Evolutionary conservation across 352 stramenopile genomes (phyloP).

Genomic region (Pythium sukuiense): DNA sequence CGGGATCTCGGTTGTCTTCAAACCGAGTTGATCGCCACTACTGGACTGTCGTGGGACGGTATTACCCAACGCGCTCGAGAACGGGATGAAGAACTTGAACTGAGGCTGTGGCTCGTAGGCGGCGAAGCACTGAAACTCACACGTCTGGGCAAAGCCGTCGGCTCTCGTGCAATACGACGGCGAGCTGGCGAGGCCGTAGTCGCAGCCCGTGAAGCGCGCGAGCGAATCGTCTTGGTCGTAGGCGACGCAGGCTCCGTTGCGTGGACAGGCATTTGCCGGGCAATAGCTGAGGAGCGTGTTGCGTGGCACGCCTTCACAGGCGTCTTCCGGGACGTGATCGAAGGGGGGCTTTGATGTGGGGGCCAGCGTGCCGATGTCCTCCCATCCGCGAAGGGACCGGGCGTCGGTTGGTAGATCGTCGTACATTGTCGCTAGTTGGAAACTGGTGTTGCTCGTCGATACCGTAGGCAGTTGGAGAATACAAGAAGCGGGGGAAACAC

Average conservation of each 20-base stretch:
- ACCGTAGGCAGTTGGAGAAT: too few species aligned
- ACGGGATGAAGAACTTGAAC: slow-evolving; percentile 1
- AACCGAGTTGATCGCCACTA: background rate
- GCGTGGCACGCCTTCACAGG: background rate
- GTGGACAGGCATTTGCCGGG: background rate
- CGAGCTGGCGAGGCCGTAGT: background rate
- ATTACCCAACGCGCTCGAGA: background rate
- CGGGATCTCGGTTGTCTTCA: background rate
- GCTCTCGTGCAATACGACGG: background rate
- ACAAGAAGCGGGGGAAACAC: too few species aligned
- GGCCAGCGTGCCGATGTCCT: too few species aligned
- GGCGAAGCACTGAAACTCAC: slow-evolving; percentile 1
- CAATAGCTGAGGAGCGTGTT: background rate
- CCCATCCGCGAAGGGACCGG: too few species aligned
- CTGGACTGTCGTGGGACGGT: background rate
- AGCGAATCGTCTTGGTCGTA: background rate
- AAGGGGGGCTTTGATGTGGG: too few species aligned
- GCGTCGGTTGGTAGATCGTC: too few species aligned
- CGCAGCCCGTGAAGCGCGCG: background rate
- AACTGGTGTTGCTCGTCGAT: too few species aligned
- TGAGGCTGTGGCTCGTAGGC: background rate
- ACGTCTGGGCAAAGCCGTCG: background rate
- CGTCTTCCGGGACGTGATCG: background rate
- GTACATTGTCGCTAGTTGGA: too few species aligned
- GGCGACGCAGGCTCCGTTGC: background rate